Base-by-base conservation (phyloP, 441 rosid species). In the Lepidium campestre region DNA sequence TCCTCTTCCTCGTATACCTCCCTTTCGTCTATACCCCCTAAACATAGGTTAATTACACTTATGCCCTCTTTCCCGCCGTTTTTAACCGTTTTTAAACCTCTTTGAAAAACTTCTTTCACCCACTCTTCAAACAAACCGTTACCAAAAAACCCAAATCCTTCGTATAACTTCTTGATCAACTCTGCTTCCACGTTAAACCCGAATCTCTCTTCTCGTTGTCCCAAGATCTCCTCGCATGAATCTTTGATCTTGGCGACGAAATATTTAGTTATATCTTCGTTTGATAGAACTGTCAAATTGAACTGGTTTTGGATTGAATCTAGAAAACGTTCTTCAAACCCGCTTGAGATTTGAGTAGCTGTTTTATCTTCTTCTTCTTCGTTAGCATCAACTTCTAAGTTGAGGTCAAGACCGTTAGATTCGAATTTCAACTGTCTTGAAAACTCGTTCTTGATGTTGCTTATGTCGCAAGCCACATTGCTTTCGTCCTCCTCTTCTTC, bases 51-150 rank as follows among this genome's bases (percentile, higher is more conserved):
- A 83, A 86, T 80, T 70, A 73, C 77, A 75, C 57, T 82, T 82
- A 82, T 87, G 71, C 60, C 85, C 56, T 76, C 74, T 55, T 68
- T 75, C 68, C 86, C 91, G 64, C 88, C 82, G 48, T 53, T 68
- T 79, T 78, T 80, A 67, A 80, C 79, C 62, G 71, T 80, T 82
- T 39, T 53, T 62, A 91, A 72, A 45, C 83, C 79, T 70, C 71
- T 72, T 77, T 85, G 80, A 40, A 91, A 86, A 65, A 83, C 79
- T 25, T 80, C 82, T 75, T 82, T 82, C 12, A 86, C 72, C 97
- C 97, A 91, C 70, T 81, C 82, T 55, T 82, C 96, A 70, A 88
- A 79, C 77, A 77, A 72, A 57, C 80, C 77, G 69, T 86, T 77
- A 32, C 72, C 65, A 46, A 83, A 81, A 50, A 29, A 74, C 14